Percentiles rank a stretch among this genome's conserved stretches.
Conservation (phyloP, 352 stramenopile genomes). For the Globisporangium nagaii region DNA sequence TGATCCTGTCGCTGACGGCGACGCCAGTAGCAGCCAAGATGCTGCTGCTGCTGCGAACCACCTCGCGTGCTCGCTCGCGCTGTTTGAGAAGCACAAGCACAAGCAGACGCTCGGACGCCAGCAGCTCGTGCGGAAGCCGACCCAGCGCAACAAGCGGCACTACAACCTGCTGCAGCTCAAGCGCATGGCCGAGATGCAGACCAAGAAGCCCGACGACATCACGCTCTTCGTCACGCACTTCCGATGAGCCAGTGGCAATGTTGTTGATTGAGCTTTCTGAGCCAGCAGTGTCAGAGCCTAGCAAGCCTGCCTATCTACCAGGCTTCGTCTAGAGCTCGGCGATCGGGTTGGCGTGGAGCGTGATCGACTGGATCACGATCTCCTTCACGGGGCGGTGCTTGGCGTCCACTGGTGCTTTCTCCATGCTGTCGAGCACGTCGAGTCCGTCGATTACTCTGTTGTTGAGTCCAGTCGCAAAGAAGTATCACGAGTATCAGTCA, state of each 20-base stretch:
- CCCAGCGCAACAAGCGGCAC: conserved; percentile 51
- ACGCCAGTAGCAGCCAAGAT: neutral
- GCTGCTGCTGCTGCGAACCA: conserved; percentile 27
- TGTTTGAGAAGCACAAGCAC: conserved; percentile 42
- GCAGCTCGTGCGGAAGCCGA: conserved; percentile 39
- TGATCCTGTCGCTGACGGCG: conserved; percentile 2
- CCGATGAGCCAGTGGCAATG: conserved; percentile 13
- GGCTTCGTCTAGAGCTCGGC: conserved; percentile 46
- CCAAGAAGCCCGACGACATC: conserved; percentile 78
- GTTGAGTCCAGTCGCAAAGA: no score
- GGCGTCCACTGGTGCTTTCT: conserved; percentile 90
- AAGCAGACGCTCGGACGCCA: conserved; percentile 53
- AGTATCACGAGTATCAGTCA: neutral
- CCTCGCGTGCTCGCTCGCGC: conserved; percentile 36
- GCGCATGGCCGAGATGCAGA: conserved; percentile 67
- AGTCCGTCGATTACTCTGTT: conserved; percentile 92
- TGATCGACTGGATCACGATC: conserved; percentile 85
- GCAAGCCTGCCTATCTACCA: neutral
- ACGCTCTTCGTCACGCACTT: conserved; percentile 67
- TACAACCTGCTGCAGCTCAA: conserved; percentile 68
- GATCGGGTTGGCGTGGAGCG: conserved; percentile 92
- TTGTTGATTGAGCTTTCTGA: neutral
- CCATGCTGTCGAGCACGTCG: conserved; percentile 96
- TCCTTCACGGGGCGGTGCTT: conserved; percentile 89
- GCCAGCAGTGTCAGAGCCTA: neutral